phyloP scores from a whole-genome alignment of 768 basidiomycete species.

The Hydnum rufescens region DNA sequence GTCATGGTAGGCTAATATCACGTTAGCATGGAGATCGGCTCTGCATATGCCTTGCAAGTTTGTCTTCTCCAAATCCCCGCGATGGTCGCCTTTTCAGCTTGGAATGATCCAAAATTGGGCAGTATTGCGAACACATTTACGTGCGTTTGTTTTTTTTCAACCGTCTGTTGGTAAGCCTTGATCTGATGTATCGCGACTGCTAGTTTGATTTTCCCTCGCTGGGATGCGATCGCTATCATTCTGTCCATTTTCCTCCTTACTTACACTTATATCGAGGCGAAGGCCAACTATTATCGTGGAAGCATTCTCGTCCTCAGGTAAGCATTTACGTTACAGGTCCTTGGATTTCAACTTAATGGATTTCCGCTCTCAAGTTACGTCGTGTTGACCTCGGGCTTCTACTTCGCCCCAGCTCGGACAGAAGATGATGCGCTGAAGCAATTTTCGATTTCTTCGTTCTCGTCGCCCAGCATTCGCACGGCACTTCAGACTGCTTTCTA shows the following conservation, averaged over 20 bases:
- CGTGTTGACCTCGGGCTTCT: conserved; percentile 81
- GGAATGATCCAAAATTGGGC: conserved; percentile 79
- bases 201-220: conserved; percentile 93
- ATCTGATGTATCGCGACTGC: not conserved
- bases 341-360: not conserved
- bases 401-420: conserved; percentile 42
- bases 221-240: conserved; percentile 91
- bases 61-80: conserved; percentile 94
- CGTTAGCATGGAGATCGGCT: conserved; percentile 96
- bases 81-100: conserved; percentile 97
- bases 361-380: conserved; percentile 42
- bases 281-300: conserved; percentile 93
- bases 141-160: conserved; percentile 30
- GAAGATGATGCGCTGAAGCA: not conserved
- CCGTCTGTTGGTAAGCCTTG: conserved; percentile 1
- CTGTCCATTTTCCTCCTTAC: conserved; percentile 95
- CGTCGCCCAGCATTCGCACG: not conserved
- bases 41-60: conserved; percentile 95
- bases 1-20: conserved; percentile 5
- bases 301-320: conserved; percentile 88
- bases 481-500: not conserved
- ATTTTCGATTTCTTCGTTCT: not conserved
- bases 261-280: conserved; percentile 98
- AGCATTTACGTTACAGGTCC: conserved; percentile 4
- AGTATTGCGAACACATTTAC: conserved; percentile 81